phyloP scores from a whole-genome alignment of 2,329 filamentous ascomycete genomes.

The Xylariaceae sp. region DNA sequence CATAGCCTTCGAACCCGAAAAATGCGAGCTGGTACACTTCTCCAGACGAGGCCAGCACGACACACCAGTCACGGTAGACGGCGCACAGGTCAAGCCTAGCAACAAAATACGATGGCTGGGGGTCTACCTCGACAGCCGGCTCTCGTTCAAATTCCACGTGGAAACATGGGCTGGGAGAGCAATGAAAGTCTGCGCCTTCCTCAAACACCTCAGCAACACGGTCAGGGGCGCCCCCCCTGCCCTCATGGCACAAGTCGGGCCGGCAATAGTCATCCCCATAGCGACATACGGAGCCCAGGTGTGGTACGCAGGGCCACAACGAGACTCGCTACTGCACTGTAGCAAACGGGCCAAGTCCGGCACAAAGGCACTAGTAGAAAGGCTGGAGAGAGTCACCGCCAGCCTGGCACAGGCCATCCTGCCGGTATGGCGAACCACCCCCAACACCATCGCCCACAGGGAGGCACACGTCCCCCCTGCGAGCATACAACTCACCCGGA shows the following conservation, averaged over 20 bases:
- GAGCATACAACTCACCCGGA: no score
- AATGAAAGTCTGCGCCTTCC: not conserved
- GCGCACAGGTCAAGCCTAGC: not conserved
- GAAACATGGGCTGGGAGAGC: not conserved
- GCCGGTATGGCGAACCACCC: not conserved
- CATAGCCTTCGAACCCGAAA: not conserved
- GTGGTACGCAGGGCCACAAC: not conserved
- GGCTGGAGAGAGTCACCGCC: not conserved
- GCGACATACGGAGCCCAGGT: not conserved
- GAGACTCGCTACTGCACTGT: not conserved
- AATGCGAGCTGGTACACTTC: not conserved
- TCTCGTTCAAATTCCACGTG: not conserved
- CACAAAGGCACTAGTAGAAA: not conserved
- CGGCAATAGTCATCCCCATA: not conserved
- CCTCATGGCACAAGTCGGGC: not conserved
- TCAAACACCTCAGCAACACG: not conserved
- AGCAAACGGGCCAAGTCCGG: no score
- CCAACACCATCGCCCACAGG: not conserved
- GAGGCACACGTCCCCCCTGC: not conserved
- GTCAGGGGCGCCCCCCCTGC: not conserved
- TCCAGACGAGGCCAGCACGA: not conserved
- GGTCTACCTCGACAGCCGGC: not conserved
- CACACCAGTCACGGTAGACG: not conserved
- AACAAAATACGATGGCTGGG: not conserved
- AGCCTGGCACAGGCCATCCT: not conserved